Conservation (phyloP, 2,329 filamentous ascomycete genomes). For the Bipolaris sorokiniana region DNA sequence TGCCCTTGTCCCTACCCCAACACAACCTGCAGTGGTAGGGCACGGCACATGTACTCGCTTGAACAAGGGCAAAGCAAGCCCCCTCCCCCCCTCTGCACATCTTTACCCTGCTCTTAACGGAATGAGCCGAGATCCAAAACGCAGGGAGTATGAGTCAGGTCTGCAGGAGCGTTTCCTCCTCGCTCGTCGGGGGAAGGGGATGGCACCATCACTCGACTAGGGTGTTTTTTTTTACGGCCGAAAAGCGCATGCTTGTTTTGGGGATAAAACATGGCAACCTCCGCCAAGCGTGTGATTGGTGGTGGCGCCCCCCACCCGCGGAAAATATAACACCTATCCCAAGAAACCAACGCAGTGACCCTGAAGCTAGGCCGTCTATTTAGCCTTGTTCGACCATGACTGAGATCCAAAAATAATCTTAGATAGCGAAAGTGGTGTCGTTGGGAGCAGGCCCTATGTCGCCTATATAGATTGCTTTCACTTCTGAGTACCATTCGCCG, state of each 20-base stretch:
- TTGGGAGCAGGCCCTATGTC: conserved; percentile 44
- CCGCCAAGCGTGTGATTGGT: conserved; percentile 2
- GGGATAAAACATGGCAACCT: not conserved
- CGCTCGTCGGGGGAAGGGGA: conserved; percentile 18
- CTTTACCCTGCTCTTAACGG: conserved; percentile 21
- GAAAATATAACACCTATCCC: conserved; percentile 35
- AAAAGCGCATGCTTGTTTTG: conserved; percentile 5
- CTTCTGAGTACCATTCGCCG: conserved; percentile 39
- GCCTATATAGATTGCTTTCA: conserved; percentile 40
- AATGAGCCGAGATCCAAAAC: conserved; percentile 29
- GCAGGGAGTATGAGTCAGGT: conserved; percentile 28
- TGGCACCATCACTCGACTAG: conserved; percentile 6
- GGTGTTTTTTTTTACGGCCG: conserved; percentile 9
- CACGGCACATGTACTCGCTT: conserved; percentile 3
- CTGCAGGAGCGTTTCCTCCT: conserved; percentile 37
- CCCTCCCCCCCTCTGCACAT: conserved; percentile 2
- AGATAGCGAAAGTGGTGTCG: conserved; percentile 43
- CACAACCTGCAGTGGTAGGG: conserved; percentile 13
- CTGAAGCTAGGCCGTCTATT: conserved; percentile 31
- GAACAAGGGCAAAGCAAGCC: not conserved
- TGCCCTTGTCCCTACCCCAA: conserved; percentile 7
- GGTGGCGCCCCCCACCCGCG: conserved; percentile 17
- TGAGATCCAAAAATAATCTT: conserved; percentile 39
- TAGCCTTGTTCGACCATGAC: conserved; percentile 33
- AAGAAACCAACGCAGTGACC: conserved; percentile 26